Conservation (phyloP, 352 stramenopile species). For the Pythium guiyangense region DNA sequence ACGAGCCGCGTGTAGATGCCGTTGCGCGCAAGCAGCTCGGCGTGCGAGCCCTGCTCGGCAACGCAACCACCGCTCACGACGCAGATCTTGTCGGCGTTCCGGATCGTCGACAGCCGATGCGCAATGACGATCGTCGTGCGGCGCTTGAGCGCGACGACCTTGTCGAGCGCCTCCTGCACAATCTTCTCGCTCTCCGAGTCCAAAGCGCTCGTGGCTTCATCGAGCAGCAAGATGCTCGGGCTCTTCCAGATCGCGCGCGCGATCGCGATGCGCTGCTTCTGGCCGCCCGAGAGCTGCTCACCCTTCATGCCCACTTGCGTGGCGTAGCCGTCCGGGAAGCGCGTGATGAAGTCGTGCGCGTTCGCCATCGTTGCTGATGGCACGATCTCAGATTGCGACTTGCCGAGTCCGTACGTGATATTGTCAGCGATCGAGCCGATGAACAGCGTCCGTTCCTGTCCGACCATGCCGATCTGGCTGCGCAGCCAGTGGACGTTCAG, state of each 20-base stretch:
- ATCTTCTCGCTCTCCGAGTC: constrained; percentile 35
- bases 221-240: constrained; percentile 24
- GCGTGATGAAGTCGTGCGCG: constrained; percentile 82
- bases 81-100: constrained; percentile 20
- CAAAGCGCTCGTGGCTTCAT: constrained; percentile 41
- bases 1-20: constrained; percentile 11
- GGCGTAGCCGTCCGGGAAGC: constrained; percentile 81
- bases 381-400: constrained; percentile 41
- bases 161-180: constrained; percentile 23
- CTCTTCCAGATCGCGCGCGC: constrained; percentile 55
- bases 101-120: constrained; percentile 19
- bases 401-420: constrained; percentile 37
- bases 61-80: constrained; percentile 9
- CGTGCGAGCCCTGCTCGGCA: constrained; percentile 14
- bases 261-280: constrained; percentile 95
- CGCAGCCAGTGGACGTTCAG: constrained; percentile 27
- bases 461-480: constrained; percentile 21
- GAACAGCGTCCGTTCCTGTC: constrained; percentile 73
- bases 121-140: constrained; percentile 42
- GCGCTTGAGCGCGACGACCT: constrained; percentile 14
- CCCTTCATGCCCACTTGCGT: constrained; percentile 75
- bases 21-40: constrained; percentile 7
- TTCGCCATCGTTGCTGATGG: constrained; percentile 79
- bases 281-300: constrained; percentile 72
- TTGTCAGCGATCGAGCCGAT: constrained; percentile 35